Percentiles rank a stretch among this genome's conserved stretches.
phyloP scores from a whole-genome alignment of 768 basidiomycete genomes.

The Termitomyces sp. region DNA sequence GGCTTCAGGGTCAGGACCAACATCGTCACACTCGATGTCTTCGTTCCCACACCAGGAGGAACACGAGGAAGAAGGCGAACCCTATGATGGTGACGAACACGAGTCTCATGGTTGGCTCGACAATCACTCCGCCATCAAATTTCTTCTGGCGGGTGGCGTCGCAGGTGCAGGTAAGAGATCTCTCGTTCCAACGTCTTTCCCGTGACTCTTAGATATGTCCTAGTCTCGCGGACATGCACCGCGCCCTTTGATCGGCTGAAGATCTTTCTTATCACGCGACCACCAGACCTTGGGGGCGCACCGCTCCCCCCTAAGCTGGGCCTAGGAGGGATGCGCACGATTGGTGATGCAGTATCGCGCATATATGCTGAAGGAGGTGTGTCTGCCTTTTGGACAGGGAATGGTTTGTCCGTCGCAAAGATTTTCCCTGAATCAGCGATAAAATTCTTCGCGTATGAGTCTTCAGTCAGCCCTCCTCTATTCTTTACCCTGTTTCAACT shows the following conservation, averaged over 20 bases:
- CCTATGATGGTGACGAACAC: slow-evolving; percentile 52
- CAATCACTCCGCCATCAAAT: slow-evolving; percentile 74
- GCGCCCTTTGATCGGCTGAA: slow-evolving; percentile 97
- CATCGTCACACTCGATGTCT: slow-evolving; percentile 1
- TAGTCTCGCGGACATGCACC: slow-evolving; percentile 94
- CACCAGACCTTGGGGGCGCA: slow-evolving; percentile 64
- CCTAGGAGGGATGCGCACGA: slow-evolving; percentile 53
- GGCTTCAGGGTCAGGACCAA: slow-evolving; percentile 9
- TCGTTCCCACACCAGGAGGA: slow-evolving; percentile 27
- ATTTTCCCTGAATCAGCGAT: slow-evolving; percentile 98
- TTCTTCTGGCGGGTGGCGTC: slow-evolving; percentile 88
- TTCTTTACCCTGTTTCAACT: slow-evolving; percentile 2
- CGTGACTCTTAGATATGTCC: slow-evolving; percentile 33
- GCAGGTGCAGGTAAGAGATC: slow-evolving; percentile 81
- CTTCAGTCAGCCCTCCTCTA: slow-evolving; percentile 52
- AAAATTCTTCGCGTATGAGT: slow-evolving; percentile 96
- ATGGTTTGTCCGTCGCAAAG: slow-evolving; percentile 88
- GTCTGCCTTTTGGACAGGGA: slow-evolving; percentile 96
- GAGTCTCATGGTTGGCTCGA: slow-evolving; percentile 59
- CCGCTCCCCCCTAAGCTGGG: slow-evolving; percentile 35
- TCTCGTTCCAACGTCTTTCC: slow-evolving; percentile 14
- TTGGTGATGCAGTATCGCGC: slow-evolving; percentile 65
- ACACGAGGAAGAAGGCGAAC: slow-evolving; percentile 38
- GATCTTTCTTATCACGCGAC: slow-evolving; percentile 90
- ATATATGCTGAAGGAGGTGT: slow-evolving; percentile 90